Base-by-base conservation (phyloP, 78 protist genomes). In the Paulinella micropora region DNA sequence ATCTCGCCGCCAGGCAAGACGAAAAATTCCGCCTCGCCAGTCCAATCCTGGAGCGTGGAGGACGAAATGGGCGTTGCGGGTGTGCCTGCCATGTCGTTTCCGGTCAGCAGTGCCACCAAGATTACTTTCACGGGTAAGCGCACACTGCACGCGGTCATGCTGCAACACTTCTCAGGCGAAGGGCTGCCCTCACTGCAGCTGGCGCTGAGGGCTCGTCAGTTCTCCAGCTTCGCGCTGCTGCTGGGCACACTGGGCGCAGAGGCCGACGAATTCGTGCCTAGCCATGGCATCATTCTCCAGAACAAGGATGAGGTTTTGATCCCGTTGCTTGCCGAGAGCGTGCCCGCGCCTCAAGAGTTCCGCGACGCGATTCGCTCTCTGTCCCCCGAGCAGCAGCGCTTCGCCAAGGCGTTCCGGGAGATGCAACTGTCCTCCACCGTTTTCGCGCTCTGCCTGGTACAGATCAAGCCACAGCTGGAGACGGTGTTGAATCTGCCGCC, bases 401-500 rank as follows among this genome's bases (percentile, higher is more conserved):
- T 91, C 88, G 73, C 88, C n/a, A 34, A 89, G 84, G 90, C 90
- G 51, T 87, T 28, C 90, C 90, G 92, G 79, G 29, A 37, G 37
- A 91, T 91, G 92, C 92, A 91, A 90, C 92, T 91, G 34, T 89
- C 38, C 81, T 26, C 69, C n/a, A 39, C 92, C 4, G 35, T 91
- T 34, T 91, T 91, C 64, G 92, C 39, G 31, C 34, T 91, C 39
- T 37, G 73, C 41, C 88, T 87, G 67, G 31, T 91, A 64, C 90
- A 91, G 88, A 37, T 91, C 92, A 91, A 91, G 88, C 92, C 92
- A 37, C 90, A 79, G 88, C 88, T 91, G 32, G 92, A 91, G 88
- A 35, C 3, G 87, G 51, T 91, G 64, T 87, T 91, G 34, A 79
- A 34, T 2, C 92, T 91, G n/a, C 87, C 92, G 9, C 86, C 67